Conservation (phyloP, 495 filamentous ascomycete genomes). For the Penicillium pancosmium region DNA sequence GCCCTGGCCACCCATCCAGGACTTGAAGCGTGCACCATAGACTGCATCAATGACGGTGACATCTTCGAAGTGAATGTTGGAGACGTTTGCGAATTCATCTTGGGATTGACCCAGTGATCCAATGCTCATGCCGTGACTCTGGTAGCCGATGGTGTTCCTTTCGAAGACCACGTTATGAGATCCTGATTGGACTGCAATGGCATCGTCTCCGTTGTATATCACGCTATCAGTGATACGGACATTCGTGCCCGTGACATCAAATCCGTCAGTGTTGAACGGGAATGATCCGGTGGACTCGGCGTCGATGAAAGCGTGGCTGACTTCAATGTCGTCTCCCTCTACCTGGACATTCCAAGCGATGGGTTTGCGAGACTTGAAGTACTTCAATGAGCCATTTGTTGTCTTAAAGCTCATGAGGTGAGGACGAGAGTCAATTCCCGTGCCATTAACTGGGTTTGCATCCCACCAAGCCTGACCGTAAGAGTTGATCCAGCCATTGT, state of each 20-base stretch:
- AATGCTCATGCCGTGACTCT: constrained; percentile 47
- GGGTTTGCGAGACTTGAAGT: constrained; percentile 46
- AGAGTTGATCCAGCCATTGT: constrained; percentile 47
- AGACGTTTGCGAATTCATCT: constrained; percentile 34
- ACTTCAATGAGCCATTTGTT: constrained; percentile 34
- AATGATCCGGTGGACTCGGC: constrained; percentile 42
- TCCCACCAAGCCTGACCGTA: constrained; percentile 52
- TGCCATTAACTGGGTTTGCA: constrained; percentile 38
- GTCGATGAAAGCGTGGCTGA: constrained; percentile 44
- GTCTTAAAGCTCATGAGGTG: constrained; percentile 45
- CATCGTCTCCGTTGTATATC: constrained; percentile 49
- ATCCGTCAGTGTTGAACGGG: constrained; percentile 50
- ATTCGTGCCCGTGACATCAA: constrained; percentile 42
- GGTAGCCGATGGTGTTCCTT: constrained; percentile 41
- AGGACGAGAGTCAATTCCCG: constrained; percentile 37
- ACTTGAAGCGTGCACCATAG: constrained; percentile 47
- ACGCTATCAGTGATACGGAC: constrained; percentile 39
- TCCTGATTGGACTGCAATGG: constrained; percentile 40
- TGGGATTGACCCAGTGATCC: constrained; percentile 42
- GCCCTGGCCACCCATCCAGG: constrained; percentile 44
- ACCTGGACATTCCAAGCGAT: constrained; percentile 49
- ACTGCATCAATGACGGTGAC: constrained; percentile 42
- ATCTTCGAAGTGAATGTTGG: constrained; percentile 42
- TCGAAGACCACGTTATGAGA: constrained; percentile 42
- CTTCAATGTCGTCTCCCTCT: constrained; percentile 37